phyloP scores from a whole-genome alignment of 1,284 basidiomycete species.

The Cryptococcus wingfieldii region DNA sequence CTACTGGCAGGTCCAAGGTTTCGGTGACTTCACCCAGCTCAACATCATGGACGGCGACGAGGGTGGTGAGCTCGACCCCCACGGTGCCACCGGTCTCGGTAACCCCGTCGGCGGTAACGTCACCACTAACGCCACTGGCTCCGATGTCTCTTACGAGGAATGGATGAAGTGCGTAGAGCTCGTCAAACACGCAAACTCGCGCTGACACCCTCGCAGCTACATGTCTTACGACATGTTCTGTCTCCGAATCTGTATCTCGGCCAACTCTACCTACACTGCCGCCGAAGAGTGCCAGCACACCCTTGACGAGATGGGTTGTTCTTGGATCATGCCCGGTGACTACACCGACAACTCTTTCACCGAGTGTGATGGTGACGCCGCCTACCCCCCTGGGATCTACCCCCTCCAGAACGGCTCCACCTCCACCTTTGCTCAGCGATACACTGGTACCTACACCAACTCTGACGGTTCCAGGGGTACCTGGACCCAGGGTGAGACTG shows the following conservation, averaged over 20 bases:
- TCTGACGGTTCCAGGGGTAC: constrained; percentile 18
- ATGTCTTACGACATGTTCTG: constrained; percentile 50
- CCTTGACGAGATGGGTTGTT: constrained; percentile 50
- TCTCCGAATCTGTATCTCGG: constrained; percentile 49
- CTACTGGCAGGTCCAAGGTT: constrained; percentile 53
- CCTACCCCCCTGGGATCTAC: constrained; percentile 49
- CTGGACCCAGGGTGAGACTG: constrained; percentile 46
- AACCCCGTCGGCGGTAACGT: constrained; percentile 56
- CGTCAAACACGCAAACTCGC: not conserved
- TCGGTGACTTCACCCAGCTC: constrained; percentile 51
- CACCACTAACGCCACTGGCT: constrained; percentile 51
- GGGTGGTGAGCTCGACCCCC: constrained; percentile 52
- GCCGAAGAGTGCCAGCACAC: constrained; percentile 46
- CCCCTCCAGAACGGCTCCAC: constrained; percentile 39
- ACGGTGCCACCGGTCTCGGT: constrained; percentile 49
- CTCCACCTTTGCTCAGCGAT: constrained; percentile 50
- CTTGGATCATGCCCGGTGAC: constrained; percentile 51
- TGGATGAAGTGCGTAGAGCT: constrained; percentile 43
- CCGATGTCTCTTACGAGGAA: constrained; percentile 54
- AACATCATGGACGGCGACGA: constrained; percentile 49
- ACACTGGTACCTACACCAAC: constrained; percentile 47
- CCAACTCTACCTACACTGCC: constrained; percentile 43
- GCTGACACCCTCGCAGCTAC: constrained; percentile 33
- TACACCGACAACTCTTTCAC: constrained; percentile 50
- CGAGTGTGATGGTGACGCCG: constrained; percentile 47